Conservation (phyloP, 2,329 filamentous ascomycete species). For the Sarocladiaceae sp. region DNA sequence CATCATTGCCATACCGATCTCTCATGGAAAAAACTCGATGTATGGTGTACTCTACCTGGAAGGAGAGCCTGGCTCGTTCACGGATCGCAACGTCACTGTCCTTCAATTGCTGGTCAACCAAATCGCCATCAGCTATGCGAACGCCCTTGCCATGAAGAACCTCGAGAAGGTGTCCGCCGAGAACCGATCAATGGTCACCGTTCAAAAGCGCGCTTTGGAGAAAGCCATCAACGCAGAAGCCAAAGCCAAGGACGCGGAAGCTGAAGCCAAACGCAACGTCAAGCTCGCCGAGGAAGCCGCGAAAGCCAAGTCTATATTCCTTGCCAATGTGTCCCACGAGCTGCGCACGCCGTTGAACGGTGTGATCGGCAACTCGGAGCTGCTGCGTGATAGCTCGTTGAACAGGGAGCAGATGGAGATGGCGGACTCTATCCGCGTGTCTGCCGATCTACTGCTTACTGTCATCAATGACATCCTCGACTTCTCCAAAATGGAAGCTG, state of each 20-base stretch:
- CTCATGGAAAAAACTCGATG: conserved; percentile 68
- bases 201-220: conserved; percentile 69
- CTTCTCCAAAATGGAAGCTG: conserved; percentile 89
- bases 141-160: conserved; percentile 63
- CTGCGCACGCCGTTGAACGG: conserved; percentile 80
- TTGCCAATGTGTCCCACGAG: conserved; percentile 78
- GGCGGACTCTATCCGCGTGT: conserved; percentile 81
- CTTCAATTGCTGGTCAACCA: conserved; percentile 72
- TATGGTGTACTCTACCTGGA: conserved; percentile 75
- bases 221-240: conserved; percentile 70
- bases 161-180: conserved; percentile 74
- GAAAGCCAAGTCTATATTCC: conserved; percentile 77
- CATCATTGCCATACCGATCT: conserved; percentile 76
- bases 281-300: conserved; percentile 79
- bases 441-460: conserved; percentile 79
- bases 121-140: conserved; percentile 68
- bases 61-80: conserved; percentile 70
- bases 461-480: conserved; percentile 97
- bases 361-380: conserved; percentile 83
- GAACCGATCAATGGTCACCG: conserved; percentile 72
- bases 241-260: conserved; percentile 73
- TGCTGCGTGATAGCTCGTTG: conserved; percentile 71
- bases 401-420: conserved; percentile 77
- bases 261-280: conserved; percentile 73
- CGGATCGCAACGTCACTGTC: conserved; percentile 65